Conservation (phyloP, 2,329 filamentous ascomycete species). For the Colletotrichum shisoi region DNA sequence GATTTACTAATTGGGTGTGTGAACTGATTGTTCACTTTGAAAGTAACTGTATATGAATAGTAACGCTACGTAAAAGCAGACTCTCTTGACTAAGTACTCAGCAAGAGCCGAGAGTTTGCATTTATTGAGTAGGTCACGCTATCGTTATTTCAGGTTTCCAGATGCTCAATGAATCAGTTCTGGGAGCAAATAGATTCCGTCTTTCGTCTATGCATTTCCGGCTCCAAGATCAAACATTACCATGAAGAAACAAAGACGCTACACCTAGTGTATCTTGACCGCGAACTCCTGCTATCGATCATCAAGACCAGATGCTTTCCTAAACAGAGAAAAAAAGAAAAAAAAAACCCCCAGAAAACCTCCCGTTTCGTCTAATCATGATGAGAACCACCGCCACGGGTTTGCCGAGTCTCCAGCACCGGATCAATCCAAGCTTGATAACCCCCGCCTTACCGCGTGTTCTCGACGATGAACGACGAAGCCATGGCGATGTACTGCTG, state of each 20-base stretch:
- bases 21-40: no score
- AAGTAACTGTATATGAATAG: rapidly evolving
- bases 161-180: no score
- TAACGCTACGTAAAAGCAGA: rapidly evolving
- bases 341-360: neutral
- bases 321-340: neutral
- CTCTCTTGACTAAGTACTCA: no score
- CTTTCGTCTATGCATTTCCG: neutral
- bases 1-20: no score
- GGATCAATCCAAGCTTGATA: neutral
- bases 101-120: no score
- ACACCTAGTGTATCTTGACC: slow-evolving; percentile 11
- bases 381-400: neutral
- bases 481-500: slow-evolving; percentile 24
- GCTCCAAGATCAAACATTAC: neutral
- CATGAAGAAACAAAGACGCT: neutral
- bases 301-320: slow-evolving; percentile 30
- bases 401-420: slow-evolving; percentile 26
- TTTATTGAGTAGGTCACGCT: no score
- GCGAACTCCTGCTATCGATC: slow-evolving; percentile 26
- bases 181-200: neutral
- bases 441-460: neutral
- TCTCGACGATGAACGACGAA: slow-evolving; percentile 15
- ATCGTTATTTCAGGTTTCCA: no score
- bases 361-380: neutral